Percentiles rank a stretch among this genome's conserved stretches.
These are phyloP conservation scores for Diutina siamensis DNA, from an alignment of 1,139 yeast genomes.

Conservation along the genomic window DNA sequence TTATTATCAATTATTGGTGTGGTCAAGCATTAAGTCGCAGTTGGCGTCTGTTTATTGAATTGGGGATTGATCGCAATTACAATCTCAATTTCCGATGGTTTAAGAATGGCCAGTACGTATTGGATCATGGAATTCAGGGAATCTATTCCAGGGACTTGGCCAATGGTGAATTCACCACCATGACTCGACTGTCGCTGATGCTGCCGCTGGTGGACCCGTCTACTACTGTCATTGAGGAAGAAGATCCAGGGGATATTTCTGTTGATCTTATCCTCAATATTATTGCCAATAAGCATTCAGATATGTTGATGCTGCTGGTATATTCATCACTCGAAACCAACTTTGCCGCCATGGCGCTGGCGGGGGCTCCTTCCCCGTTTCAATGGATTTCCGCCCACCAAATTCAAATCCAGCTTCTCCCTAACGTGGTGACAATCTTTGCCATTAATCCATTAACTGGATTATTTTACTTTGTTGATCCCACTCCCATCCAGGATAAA, in stretches of 20 bases:
- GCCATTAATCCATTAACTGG: slow-evolving; percentile 39
- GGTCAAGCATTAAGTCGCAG: slow-evolving; percentile 25
- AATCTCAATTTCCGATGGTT: slow-evolving; percentile 58
- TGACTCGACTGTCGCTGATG: slow-evolving; percentile 8
- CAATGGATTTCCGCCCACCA: slow-evolving; percentile 23
- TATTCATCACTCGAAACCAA: slow-evolving; percentile 10
- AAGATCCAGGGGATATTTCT: slow-evolving; percentile 21
- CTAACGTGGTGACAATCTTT: slow-evolving; percentile 24
- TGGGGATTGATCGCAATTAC: slow-evolving; percentile 48
- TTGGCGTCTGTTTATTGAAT: slow-evolving; percentile 44
- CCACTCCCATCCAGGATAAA: slow-evolving; percentile 28
- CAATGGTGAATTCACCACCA: slow-evolving; percentile 2
- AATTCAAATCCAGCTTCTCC: slow-evolving; percentile 23
- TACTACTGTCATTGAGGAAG: slow-evolving; percentile 3
- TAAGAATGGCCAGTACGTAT: slow-evolving; percentile 36
- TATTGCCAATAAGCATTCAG: slow-evolving; percentile 30
- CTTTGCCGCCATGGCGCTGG: not conserved
- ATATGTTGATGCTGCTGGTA: slow-evolving; percentile 17
- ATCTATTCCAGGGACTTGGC: slow-evolving; percentile 7
- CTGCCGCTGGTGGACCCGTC: slow-evolving; percentile 8
- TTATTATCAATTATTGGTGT: slow-evolving; percentile 64
- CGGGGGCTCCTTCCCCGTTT: not conserved
- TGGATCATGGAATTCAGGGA: slow-evolving; percentile 14
- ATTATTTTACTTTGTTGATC: slow-evolving; percentile 31
- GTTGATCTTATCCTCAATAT: slow-evolving; percentile 25